Conservation (phyloP, 2,329 filamentous ascomycete genomes). For the Colletotrichum cereale region DNA sequence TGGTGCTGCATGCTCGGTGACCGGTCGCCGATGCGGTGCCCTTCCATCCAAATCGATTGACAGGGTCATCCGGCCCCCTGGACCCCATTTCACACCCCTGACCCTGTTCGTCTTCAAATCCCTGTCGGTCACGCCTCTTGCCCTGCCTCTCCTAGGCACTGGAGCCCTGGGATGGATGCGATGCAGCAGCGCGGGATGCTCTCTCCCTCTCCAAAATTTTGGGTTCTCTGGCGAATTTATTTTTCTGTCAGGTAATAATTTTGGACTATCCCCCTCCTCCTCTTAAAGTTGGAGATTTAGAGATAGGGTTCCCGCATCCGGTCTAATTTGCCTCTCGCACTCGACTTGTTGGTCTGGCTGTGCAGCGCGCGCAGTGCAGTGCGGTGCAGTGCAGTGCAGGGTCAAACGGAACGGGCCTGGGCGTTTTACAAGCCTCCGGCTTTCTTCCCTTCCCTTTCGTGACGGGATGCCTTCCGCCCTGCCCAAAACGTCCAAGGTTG, state of each 20-base stretch:
- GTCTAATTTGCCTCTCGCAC: neutral
- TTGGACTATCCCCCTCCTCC: neutral
- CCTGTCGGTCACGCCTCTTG: conserved; percentile 14
- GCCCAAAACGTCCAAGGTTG: neutral
- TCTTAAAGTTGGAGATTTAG: neutral
- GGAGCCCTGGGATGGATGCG: conserved; percentile 24
- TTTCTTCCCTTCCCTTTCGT: neutral
- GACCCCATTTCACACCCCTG: neutral
- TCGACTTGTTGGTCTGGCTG: neutral
- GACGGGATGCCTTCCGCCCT: neutral
- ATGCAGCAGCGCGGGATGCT: conserved; percentile 20
- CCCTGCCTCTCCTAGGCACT: conserved; percentile 12
- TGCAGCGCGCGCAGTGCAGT: neutral
- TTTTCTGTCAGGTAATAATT: neutral
- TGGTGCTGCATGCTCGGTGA: conserved; percentile 38
- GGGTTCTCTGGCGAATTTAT: neutral
- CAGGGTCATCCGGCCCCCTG: conserved; percentile 5
- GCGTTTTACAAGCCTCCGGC: conserved; percentile 2
- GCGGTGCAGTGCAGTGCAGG: neutral
- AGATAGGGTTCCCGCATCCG: conserved; percentile 2
- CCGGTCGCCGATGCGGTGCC: conserved; percentile 31
- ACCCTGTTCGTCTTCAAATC: neutral
- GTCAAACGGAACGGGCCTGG: conserved; percentile 1
- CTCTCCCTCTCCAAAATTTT: neutral
- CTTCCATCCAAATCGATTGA: neutral